Conservation (phyloP, 805 yeast species). For the Saccharomycopsis fibuligera region DNA sequence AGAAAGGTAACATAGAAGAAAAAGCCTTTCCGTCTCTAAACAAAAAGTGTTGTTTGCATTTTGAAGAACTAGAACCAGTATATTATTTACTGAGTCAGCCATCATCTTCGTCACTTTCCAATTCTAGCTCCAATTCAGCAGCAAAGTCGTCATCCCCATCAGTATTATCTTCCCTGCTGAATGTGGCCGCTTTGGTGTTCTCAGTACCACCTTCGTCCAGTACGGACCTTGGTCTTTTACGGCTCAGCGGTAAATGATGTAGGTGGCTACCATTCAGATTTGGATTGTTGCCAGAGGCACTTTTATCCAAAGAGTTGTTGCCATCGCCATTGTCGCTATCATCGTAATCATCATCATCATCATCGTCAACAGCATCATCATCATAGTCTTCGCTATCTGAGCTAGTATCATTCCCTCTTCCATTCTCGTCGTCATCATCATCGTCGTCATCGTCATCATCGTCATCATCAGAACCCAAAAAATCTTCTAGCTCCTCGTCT, state of each 20-base stretch:
- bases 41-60: too few relatives aligned
- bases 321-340: slow-evolving; percentile 23
- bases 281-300: too few relatives aligned
- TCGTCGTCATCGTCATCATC: slow-evolving; percentile 18
- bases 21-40: too few relatives aligned
- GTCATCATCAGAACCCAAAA: slow-evolving; percentile 4
- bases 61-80: background rate
- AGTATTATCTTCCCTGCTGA: slow-evolving; percentile 19
- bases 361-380: slow-evolving; percentile 17
- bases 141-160: slow-evolving; percentile 29
- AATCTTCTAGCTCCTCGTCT: slow-evolving; percentile 19
- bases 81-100: too few relatives aligned
- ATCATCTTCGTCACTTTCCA: slow-evolving; percentile 22
- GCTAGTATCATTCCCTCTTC: background rate
- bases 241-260: slow-evolving; percentile 18
- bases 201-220: background rate
- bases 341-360: slow-evolving; percentile 10
- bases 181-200: background rate
- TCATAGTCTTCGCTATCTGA: too few relatives aligned
- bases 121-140: slow-evolving; percentile 28
- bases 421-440: slow-evolving; percentile 3
- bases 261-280: slow-evolving; percentile 22
- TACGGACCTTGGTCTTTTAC: slow-evolving; percentile 1
- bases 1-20: background rate
- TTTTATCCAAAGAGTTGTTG: background rate